These are phyloP conservation scores for Backusella morwellensis DNA, from an alignment of 192 early-diverging fungal species.

Conservation along the genomic window DNA sequence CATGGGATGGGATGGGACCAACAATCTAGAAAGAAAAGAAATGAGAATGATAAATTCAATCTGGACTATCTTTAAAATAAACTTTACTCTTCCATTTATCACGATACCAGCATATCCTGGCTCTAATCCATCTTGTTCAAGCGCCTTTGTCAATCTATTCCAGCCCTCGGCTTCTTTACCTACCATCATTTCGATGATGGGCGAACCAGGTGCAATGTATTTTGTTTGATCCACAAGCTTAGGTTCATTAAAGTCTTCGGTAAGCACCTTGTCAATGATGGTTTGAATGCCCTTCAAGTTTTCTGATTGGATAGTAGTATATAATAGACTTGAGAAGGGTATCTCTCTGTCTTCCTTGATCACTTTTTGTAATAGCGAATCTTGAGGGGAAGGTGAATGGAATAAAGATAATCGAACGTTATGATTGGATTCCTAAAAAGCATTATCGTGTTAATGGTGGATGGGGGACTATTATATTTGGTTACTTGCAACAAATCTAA, in stretches of 20 bases:
- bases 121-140: slow-evolving; percentile 23
- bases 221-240: slow-evolving; percentile 19
- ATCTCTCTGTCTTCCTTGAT: background rate
- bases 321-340: slow-evolving; percentile 17
- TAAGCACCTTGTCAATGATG: background rate
- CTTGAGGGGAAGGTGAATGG: slow-evolving; percentile 10
- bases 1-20: slow-evolving; percentile 42
- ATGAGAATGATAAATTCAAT: background rate
- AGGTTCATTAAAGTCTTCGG: background rate
- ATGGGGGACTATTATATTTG: background rate
- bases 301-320: background rate
- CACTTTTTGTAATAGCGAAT: background rate
- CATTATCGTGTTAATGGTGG: background rate
- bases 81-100: slow-evolving; percentile 61
- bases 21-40: slow-evolving; percentile 37
- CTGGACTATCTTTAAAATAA: background rate
- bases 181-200: slow-evolving; percentile 25
- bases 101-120: slow-evolving; percentile 36
- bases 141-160: background rate
- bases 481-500: slow-evolving; percentile 39
- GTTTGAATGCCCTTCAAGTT: slow-evolving; percentile 7
- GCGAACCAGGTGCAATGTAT: slow-evolving; percentile 21
- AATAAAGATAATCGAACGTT: slow-evolving; percentile 47
- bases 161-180: slow-evolving; percentile 15
- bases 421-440: slow-evolving; percentile 26